Evolutionary conservation across 371 early-diverging fungal genomes (phyloP).

Genomic region (Chytridium lagenaria): DNA sequence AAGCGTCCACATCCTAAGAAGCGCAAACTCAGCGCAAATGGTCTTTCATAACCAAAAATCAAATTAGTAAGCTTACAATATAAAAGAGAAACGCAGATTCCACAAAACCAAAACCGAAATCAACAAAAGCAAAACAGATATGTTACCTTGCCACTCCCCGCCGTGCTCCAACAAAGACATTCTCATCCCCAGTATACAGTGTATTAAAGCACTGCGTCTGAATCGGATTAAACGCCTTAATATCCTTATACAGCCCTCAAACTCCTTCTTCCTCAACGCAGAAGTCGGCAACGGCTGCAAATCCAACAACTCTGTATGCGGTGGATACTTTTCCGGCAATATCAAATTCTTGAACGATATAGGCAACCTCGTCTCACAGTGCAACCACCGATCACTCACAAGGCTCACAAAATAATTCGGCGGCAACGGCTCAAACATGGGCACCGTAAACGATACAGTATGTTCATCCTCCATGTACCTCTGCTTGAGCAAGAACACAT

Average conservation of each 20-base stretch:
- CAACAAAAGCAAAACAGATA: background rate
- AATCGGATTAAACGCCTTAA: constrained; percentile 90
- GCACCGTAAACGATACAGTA: constrained; percentile 82
- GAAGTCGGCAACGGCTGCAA: constrained; percentile 86
- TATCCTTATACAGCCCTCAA: constrained; percentile 69
- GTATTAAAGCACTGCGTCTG: constrained; percentile 96
- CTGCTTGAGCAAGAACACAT: constrained; percentile 82
- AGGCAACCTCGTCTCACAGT: constrained; percentile 85
- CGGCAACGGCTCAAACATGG: constrained; percentile 91
- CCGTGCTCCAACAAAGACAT: constrained; percentile 93
- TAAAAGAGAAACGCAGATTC: background rate
- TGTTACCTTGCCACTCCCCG: constrained; percentile 89
- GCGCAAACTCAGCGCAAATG: constrained; percentile 93
- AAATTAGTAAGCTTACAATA: background rate
- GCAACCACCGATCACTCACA: constrained; percentile 94
- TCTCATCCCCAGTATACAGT: constrained; percentile 89
- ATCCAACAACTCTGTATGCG: constrained; percentile 94
- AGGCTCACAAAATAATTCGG: constrained; percentile 95
- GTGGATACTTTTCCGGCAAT: constrained; percentile 90
- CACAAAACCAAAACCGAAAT: background rate
- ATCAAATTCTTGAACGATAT: constrained; percentile 92
- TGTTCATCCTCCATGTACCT: constrained; percentile 57
- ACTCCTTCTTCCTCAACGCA: constrained; percentile 75
- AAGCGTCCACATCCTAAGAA: constrained; percentile 82
- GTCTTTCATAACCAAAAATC: constrained; percentile 63